Evolutionary conservation across 257 asterid species (phyloP), one percentile per base, ranked within the genome.

Genomic region (Solanum bukasovii): DNA sequence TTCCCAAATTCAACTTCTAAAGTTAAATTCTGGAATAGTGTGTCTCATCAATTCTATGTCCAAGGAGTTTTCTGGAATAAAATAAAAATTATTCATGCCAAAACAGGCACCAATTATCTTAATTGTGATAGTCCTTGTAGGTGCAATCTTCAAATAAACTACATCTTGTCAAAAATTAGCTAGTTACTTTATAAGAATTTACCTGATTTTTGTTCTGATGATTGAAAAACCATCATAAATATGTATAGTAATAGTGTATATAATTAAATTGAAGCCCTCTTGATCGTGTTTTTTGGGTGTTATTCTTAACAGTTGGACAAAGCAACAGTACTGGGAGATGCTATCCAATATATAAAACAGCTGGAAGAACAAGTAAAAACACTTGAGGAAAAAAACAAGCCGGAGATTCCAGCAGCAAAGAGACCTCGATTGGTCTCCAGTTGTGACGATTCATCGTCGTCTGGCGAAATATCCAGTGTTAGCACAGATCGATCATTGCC

Each of bases 281-380:
- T 44, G 52, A 44, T 4, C 2, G 14, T 44, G 2, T 44, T 44
- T 13, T 44, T 23, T 44, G 23, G 37, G 7, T 29, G 40, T 7
- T 13, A 33, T 4, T 34, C 70, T 85, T 67, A 6, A 67, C 90
- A 90, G 92, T 90, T 90, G 87, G 90, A 90, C 87, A 90, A 90
- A 46, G 90, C 89, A 61, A 82, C 92, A 4, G 89, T 90, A 7
- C 88, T 90, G 13, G 90, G 88, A 86, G 92, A 87, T 34, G 88
- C 92, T 4, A 86, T 90, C 9, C 42, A 88, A n/a, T 44, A 88
- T 83, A 84, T 90, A 84, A 88, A 90, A 77, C 84, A 90, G 25
- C 70, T 88, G 0, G 77, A 90, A 86, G 89, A 90, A 46, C 90
- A 89, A 31, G 77, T 89, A 18, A 75, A 84, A 67, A 14, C 33